Evolutionary conservation across 2,329 filamentous ascomycete genomes (phyloP).

Genomic region (Pseudophaeomoniella oleicola): DNA sequence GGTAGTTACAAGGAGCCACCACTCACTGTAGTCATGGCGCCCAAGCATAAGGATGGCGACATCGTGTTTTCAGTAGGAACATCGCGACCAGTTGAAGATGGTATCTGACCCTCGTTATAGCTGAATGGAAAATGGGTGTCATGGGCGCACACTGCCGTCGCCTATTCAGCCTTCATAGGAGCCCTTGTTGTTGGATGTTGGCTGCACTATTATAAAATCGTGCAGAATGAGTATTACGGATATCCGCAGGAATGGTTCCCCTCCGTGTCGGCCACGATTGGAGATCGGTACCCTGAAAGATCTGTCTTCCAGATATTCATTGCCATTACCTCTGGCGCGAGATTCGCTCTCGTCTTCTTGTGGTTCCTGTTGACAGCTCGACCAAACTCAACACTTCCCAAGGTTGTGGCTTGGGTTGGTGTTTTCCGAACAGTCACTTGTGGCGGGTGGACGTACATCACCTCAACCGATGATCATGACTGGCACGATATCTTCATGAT

Average conservation of each 20-base stretch:
- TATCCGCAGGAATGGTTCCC: conserved; percentile 95
- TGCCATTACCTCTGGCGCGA: conserved; percentile 83
- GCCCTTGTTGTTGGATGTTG: conserved; percentile 66
- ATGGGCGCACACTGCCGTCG: conserved; percentile 69
- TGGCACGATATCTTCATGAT: conserved; percentile 99
- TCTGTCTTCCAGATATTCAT: conserved; percentile 97
- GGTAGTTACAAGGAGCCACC: too few relatives aligned
- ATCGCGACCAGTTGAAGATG: too few relatives aligned
- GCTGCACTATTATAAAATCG: conserved; percentile 92
- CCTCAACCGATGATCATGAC: conserved; percentile 93
- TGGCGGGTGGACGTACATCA: conserved; percentile 96
- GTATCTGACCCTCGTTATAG: conserved; percentile 22
- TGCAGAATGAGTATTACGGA: conserved; percentile 90
- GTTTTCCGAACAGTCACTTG: conserved; percentile 83
- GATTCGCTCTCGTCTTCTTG: conserved; percentile 77
- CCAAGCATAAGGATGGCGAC: conserved; percentile 48
- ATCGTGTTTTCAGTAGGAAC: conserved; percentile 42
- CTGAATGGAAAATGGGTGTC: conserved; percentile 84
- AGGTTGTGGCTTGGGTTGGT: conserved; percentile 65
- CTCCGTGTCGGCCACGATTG: conserved; percentile 91
- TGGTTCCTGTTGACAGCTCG: conserved; percentile 82
- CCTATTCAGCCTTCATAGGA: conserved; percentile 73
- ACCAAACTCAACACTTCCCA: conserved; percentile 61
- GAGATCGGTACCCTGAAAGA: conserved; percentile 89
- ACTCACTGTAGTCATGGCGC: too few relatives aligned